phyloP scores from a whole-genome alignment of 345 rosid genomes.

The Lumnitzera racemosa region DNA sequence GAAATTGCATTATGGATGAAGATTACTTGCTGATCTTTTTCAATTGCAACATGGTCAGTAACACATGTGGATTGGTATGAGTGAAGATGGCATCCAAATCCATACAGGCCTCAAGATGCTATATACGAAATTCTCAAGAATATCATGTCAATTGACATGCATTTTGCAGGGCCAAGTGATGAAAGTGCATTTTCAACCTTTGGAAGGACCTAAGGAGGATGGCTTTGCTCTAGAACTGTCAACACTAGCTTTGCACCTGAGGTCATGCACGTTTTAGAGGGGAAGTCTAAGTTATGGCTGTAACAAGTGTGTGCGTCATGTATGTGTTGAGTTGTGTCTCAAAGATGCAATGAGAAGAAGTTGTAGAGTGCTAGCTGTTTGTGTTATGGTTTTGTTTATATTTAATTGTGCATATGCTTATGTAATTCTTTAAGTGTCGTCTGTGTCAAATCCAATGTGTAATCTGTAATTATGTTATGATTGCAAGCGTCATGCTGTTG shows the following conservation, averaged over 20 bases:
- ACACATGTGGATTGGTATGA: constrained; percentile 99
- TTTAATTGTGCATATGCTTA: too few species aligned
- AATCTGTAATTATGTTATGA: too few species aligned
- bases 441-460: too few species aligned
- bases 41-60: constrained; percentile 83
- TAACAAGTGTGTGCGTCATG: too few species aligned
- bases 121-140: constrained; percentile 60
- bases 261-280: too few species aligned
- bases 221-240: constrained; percentile 83
- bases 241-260: constrained; percentile 20
- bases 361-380: too few species aligned
- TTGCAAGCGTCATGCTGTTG: too few species aligned
- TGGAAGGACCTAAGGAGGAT: constrained; percentile 90
- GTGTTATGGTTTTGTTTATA: too few species aligned
- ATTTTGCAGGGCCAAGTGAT: constrained; percentile 60
- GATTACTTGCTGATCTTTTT: constrained; percentile 69
- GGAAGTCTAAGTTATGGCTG: too few species aligned
- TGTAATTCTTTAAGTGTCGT: too few species aligned
- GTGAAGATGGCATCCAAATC: constrained; percentile 96
- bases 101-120: constrained; percentile 57
- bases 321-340: too few species aligned
- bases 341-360: too few species aligned
- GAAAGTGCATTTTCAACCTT: constrained; percentile 79
- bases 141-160: constrained; percentile 63
- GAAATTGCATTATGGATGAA: constrained; percentile 95